Percentiles rank a stretch among this genome's conserved stretches.
Evolutionary conservation across 2,329 filamentous ascomycete genomes (phyloP).

Genomic region (Ophiostoma sp.): DNA sequence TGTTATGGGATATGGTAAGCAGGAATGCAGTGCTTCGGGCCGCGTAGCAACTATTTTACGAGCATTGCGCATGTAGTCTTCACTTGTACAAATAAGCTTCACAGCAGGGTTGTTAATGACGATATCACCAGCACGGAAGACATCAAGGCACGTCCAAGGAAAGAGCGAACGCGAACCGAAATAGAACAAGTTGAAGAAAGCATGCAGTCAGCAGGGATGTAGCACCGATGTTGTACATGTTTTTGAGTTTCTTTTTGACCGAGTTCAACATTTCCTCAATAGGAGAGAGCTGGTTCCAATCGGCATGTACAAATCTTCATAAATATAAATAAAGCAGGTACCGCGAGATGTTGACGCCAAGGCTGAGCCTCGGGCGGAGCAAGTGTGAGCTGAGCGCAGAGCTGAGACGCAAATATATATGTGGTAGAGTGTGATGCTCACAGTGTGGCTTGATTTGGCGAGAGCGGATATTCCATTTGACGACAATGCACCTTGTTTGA

Average conservation of each 20-base stretch:
- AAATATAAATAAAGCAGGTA: neutral
- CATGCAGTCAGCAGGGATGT: neutral
- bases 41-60: neutral
- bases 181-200: neutral
- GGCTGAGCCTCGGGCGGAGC: neutral
- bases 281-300: too few species aligned
- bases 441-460: neutral
- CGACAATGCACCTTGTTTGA: conserved; percentile 7
- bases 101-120: neutral
- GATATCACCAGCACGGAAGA: neutral
- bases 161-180: neutral
- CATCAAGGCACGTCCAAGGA: conserved; percentile 1
- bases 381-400: neutral
- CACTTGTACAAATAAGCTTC: neutral
- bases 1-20: neutral
- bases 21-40: neutral
- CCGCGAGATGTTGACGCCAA: neutral
- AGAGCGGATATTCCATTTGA: neutral
- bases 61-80: neutral
- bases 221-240: too few species aligned
- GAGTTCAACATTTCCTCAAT: too few species aligned
- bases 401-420: neutral
- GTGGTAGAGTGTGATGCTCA: neutral
- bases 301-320: too few species aligned
- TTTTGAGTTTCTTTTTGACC: too few species aligned